Evolutionary conservation across 2,329 filamentous ascomycete genomes (phyloP).

Genomic region (Corinectria fuckeliana): DNA sequence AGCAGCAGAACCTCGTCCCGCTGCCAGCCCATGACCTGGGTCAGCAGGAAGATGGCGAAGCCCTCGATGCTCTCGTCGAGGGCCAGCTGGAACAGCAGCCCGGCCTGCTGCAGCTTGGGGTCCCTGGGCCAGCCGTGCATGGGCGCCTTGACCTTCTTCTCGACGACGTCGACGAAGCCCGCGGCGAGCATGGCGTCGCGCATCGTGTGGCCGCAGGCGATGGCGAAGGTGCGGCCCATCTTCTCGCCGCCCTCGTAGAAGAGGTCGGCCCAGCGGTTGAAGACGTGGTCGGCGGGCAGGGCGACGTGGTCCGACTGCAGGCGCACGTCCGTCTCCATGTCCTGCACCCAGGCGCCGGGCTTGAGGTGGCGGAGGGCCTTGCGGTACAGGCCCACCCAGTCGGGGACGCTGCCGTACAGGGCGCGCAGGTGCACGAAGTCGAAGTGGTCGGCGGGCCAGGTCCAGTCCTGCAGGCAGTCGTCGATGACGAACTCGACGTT

Average conservation of each 20-base stretch:
- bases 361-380: conserved; percentile 59
- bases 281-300: conserved; percentile 29
- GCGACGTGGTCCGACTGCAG: conserved; percentile 24
- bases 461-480: conserved; percentile 51
- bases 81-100: conserved; percentile 39
- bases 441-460: conserved; percentile 50
- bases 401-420: conserved; percentile 61
- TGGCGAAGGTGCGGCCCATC: conserved; percentile 37
- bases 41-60: conserved; percentile 37
- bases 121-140: conserved; percentile 53
- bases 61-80: conserved; percentile 41
- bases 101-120: conserved; percentile 50
- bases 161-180: conserved; percentile 45
- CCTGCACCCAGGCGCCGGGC: conserved; percentile 43
- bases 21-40: conserved; percentile 40
- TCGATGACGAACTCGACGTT: conserved; percentile 45
- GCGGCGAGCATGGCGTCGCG: conserved; percentile 33
- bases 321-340: conserved; percentile 36
- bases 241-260: conserved; percentile 38
- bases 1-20: conserved; percentile 37
- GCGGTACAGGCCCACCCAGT: conserved; percentile 62
- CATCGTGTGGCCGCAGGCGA: conserved; percentile 27
- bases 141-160: conserved; percentile 47
- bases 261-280: conserved; percentile 38
- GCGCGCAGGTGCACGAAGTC: conserved; percentile 66